Evolutionary conservation across 176 grass and related monocot genomes (phyloP).

Genomic region (Zizania latifolia): DNA sequence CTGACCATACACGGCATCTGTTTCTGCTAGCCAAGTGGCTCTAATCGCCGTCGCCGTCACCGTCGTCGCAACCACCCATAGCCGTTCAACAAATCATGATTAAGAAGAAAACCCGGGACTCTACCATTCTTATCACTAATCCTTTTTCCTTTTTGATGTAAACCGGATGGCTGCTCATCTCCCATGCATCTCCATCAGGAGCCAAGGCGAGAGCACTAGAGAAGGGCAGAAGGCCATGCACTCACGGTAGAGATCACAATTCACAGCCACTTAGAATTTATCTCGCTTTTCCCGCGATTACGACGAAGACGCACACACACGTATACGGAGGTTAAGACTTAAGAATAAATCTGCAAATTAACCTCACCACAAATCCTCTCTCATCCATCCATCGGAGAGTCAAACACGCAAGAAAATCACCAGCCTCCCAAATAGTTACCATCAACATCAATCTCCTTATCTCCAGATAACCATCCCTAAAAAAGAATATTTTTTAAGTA

Average conservation of each 20-base stretch:
- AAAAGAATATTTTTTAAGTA: too few species aligned
- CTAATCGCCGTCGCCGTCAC: not conserved
- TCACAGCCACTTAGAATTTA: not conserved
- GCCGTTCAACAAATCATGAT: not conserved
- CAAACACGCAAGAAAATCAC: not conserved
- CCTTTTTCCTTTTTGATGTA: not conserved
- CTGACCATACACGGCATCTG: too few species aligned
- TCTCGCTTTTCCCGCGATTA: not conserved
- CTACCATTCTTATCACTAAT: not conserved
- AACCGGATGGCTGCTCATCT: not conserved
- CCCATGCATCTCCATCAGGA: not conserved
- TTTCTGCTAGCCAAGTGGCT: not conserved
- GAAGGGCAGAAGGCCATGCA: not conserved
- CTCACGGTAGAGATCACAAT: not conserved
- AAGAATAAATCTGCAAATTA: not conserved
- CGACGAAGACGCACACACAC: not conserved
- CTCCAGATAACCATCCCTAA: not conserved
- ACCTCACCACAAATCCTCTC: not conserved
- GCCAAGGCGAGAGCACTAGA: not conserved
- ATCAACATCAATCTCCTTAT: not conserved
- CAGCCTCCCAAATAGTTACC: not conserved
- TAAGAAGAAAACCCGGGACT: not conserved
- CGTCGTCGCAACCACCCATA: not conserved
- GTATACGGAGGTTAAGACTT: not conserved
- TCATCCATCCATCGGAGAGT: not conserved